These are phyloP conservation scores for Cajanus cajan DNA, from an alignment of 306 rosid species.

Conservation along the genomic window DNA sequence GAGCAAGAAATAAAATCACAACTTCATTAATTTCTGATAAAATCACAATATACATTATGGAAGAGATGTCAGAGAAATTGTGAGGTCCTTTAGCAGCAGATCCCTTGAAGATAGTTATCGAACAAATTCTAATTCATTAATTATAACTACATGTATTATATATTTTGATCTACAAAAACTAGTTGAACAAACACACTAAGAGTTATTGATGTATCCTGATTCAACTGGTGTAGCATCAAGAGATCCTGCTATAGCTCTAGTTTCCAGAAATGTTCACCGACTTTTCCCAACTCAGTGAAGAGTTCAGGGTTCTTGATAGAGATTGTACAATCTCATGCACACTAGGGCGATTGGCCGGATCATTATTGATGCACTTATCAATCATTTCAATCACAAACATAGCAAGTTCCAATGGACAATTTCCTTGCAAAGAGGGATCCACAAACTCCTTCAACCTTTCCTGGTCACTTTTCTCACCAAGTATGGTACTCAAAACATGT, in stretches of 20 bases:
- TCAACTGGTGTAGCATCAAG: background rate
- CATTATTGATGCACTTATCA: constrained; percentile 53
- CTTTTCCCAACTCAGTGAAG: constrained; percentile 71
- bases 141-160: background rate
- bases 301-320: constrained; percentile 52
- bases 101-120: background rate
- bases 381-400: constrained; percentile 43
- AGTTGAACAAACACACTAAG: background rate
- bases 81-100: background rate
- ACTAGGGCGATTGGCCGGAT: constrained; percentile 60
- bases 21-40: background rate
- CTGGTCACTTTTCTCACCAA: constrained; percentile 37
- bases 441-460: constrained; percentile 51
- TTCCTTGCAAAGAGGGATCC: constrained; percentile 52
- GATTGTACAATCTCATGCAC: constrained; percentile 68
- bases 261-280: constrained; percentile 30
- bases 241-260: constrained; percentile 9
- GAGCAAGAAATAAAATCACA: background rate
- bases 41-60: background rate
- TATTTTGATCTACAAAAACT: background rate
- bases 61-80: background rate
- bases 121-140: constrained; percentile 9
- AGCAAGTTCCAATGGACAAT: constrained; percentile 67
- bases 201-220: background rate
- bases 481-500: constrained; percentile 29